Evolutionary conservation across 768 basidiomycete genomes (phyloP).

Genomic region (Coprinopsis marcescibilis): DNA sequence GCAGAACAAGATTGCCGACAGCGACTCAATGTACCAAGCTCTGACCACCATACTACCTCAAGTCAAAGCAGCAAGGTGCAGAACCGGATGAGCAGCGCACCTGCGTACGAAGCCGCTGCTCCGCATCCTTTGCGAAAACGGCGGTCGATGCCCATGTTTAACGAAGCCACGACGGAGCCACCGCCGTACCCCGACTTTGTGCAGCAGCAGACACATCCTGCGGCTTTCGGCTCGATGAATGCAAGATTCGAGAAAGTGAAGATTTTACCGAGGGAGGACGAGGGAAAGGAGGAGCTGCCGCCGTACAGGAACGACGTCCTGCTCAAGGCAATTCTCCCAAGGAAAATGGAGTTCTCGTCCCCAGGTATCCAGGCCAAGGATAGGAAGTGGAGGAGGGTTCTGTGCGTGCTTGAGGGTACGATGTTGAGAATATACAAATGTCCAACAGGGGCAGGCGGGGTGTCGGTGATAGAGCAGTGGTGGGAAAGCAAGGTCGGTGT

Average conservation of each 20-base stretch:
- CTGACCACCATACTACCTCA: not conserved
- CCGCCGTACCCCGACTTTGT: constrained; percentile 58
- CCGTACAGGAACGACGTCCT: constrained; percentile 77
- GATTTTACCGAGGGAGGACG: constrained; percentile 64
- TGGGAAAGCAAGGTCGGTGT: constrained; percentile 76
- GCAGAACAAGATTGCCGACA: not conserved
- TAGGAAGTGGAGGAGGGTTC: constrained; percentile 83
- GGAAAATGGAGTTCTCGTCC: constrained; percentile 87
- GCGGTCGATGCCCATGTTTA: constrained; percentile 68
- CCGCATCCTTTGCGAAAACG: constrained; percentile 47
- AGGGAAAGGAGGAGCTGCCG: constrained; percentile 78
- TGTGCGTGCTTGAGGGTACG: constrained; percentile 93
- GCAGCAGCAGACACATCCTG: constrained; percentile 17
- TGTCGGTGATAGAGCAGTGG: constrained; percentile 61
- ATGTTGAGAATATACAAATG: constrained; percentile 69
- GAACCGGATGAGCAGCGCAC: constrained; percentile 28
- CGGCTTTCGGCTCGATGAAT: no score
- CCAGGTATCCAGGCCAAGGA: constrained; percentile 88
- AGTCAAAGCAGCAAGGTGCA: constrained; percentile 13
- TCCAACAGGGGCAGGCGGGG: constrained; percentile 35
- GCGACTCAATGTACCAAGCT: not conserved
- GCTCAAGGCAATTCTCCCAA: constrained; percentile 73
- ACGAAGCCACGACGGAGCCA: constrained; percentile 45
- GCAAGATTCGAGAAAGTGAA: constrained; percentile 14
- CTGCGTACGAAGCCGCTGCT: constrained; percentile 28